phyloP scores from a whole-genome alignment of 768 basidiomycete species.

The Epithele typhae region DNA sequence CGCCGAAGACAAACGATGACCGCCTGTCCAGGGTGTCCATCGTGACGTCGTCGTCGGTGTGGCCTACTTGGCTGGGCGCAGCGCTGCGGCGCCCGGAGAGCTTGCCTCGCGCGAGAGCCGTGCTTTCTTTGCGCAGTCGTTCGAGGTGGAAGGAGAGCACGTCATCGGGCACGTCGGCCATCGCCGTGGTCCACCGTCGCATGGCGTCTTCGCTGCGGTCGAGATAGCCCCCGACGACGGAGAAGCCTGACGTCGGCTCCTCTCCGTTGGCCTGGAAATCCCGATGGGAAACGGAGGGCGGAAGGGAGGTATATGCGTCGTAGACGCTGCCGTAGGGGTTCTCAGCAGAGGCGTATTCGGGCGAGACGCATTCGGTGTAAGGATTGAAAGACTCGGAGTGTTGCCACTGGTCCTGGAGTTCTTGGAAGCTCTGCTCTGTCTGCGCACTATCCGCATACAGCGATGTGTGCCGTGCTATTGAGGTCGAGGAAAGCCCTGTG shows the following conservation, averaged over 20 bases:
- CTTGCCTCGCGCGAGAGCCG: conserved; percentile 13
- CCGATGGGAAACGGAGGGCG: not conserved
- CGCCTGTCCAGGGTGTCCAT: conserved; percentile 9
- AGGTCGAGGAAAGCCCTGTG: conserved; percentile 18
- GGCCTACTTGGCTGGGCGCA: conserved; percentile 14
- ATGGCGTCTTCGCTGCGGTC: conserved; percentile 19
- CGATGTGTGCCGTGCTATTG: conserved; percentile 13
- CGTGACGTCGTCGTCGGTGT: conserved; percentile 10
- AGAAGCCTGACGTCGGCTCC: conserved; percentile 9
- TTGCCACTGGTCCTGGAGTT: conserved; percentile 2
- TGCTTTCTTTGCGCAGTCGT: conserved; percentile 21
- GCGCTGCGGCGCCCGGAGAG: conserved; percentile 11
- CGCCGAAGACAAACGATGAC: conserved; percentile 15
- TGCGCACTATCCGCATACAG: conserved; percentile 7
- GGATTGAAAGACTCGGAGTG: conserved; percentile 10
- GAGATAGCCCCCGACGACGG: conserved; percentile 12
- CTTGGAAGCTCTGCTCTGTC: not conserved
- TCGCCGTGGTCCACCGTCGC: conserved; percentile 29
- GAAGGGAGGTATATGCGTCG: not conserved
- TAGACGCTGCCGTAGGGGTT: not conserved
- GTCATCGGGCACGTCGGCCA: conserved; percentile 30
- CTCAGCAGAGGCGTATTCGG: not conserved
- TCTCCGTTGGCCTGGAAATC: not conserved
- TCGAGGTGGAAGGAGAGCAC: conserved; percentile 29
- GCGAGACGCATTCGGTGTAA: conserved; percentile 6